Base-by-base conservation (phyloP, 2,329 filamentous ascomycete genomes). In the Pseudogymnoascus sp. region DNA sequence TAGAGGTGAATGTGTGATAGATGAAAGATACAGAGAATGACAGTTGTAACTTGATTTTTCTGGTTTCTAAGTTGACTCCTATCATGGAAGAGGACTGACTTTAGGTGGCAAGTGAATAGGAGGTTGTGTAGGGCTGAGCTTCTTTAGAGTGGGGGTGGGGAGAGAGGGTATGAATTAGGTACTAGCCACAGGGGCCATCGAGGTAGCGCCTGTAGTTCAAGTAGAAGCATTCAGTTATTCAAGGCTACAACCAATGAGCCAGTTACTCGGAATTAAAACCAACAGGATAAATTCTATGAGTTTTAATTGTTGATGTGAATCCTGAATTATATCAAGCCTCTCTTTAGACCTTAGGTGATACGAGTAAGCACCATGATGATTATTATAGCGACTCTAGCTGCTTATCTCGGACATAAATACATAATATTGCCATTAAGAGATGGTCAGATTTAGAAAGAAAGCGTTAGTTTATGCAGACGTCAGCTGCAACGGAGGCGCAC, bases 401-500 rank as follows among this genome's bases (percentile, higher is more conserved):
- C 15, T 26, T n/a, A 50, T n/a, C 23, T 26, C 7, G 4, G 26
- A 28, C 44, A 50, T 26, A 53, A 28, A 50, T 50, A n/a, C 21
- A 28, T 9, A 47, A 50, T 2, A 50, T 17, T 28, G 15, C 21
- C 44, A 50, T 15, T 17, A 10, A 31, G 26, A 8, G 15, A 28
- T n/a, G 6, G 23, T 10, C 15, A 13, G 17, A 57, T 33, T 19
- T 57, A 57, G 5, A 57, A 53, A 33, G n/a, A n/a, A 19, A 57
- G 19, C 47, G 17, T 38, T 40, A 26, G 26, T 10, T 17, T 23
- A 36, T 19, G 36, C 36, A 50, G 64, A 42, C 63, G 17, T 57
- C 50, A 57, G 13, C 50, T 33, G 50, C 10, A 57, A 7, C n/a
- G 26, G 50, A 4, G 61, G 53, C 36, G 64, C 65, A 10, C 65